Base-by-base conservation (phyloP, 306 rosid species). In the Rosa multiflora region DNA sequence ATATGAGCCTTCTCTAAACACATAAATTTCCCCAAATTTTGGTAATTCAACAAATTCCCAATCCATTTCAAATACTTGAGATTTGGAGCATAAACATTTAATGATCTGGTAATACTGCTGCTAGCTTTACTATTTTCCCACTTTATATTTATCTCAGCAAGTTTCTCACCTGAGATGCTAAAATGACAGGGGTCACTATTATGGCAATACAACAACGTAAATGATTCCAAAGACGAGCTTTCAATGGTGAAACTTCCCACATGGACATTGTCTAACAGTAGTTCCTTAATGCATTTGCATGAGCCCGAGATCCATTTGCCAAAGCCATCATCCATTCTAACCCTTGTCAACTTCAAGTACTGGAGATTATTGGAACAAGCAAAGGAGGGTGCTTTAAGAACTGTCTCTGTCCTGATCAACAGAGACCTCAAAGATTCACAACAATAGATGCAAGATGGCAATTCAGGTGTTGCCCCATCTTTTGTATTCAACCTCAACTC, bases 271-370 rank as follows among this genome's bases (percentile, higher is more conserved):
- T 5, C 8, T 11, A 58, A 17, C 6, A 20, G 4, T 43, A 75
- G 8, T 13, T 75, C 55, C 69, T 59, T 75, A 42, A 75, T 32
- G 58, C 67, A 7, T 32, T 59, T 61, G 43, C 70, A 75, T 40
- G 18, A 61, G 37, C 43, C 6, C 4, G 70, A 23, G 15, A 75
- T 46, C 43, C 56, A 59, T 12, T 58, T 44, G 3, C 52, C 53
- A 44, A 75, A 61, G 11, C 17, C 17, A 7, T 59, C 44, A 23
- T 59, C 43, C 53, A 75, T 14, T 44, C 6, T 8, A 59, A 43
- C 55, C 14, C 18, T 21, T 21, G 6, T 21, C 58, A 75, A 17
- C 26, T 40, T n/a, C 15, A 59, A 58, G 78, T 1, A 13, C 0
- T n/a, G 48, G 55, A 61, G 53, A 58, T 64, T 64, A 43, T 9